Conservation (phyloP, 2,329 filamentous ascomycete genomes). For the Aspergillus sp. region DNA sequence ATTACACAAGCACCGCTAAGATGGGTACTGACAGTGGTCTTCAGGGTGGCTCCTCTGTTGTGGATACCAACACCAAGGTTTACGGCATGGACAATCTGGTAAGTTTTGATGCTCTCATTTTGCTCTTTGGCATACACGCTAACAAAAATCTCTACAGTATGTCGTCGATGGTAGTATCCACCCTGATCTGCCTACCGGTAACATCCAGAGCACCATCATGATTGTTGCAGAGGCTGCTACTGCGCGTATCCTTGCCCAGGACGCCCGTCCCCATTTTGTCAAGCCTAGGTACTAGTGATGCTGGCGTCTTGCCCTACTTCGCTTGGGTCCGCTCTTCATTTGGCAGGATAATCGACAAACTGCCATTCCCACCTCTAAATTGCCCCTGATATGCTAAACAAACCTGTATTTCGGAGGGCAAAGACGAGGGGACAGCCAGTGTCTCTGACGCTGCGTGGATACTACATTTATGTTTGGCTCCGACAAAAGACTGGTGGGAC, state of each 20-base stretch:
- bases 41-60: constrained; percentile 14
- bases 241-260: constrained; percentile 35
- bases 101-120: constrained; percentile 31
- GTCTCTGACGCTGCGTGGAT: too few species aligned
- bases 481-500: too few species aligned
- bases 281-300: too few species aligned
- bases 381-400: too few species aligned
- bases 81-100: constrained; percentile 41
- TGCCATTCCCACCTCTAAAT: too few species aligned
- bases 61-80: constrained; percentile 19
- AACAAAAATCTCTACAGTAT: constrained; percentile 25
- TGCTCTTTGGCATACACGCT: constrained; percentile 34
- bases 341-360: too few species aligned
- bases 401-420: too few species aligned
- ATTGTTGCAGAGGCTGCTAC: constrained; percentile 63
- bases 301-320: too few species aligned
- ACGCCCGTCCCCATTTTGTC: constrained; percentile 18
- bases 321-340: too few species aligned
- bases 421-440: too few species aligned
- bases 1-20: constrained; percentile 17
- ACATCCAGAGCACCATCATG: constrained; percentile 66
- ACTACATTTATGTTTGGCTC: too few species aligned
- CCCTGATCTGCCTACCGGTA: constrained; percentile 61
- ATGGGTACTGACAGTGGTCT: constrained; percentile 20
- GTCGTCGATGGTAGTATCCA: constrained; percentile 15